These are phyloP conservation scores for Geopyxis carbonaria DNA, from an alignment of 495 filamentous ascomycete genomes.

Conservation along the genomic window DNA sequence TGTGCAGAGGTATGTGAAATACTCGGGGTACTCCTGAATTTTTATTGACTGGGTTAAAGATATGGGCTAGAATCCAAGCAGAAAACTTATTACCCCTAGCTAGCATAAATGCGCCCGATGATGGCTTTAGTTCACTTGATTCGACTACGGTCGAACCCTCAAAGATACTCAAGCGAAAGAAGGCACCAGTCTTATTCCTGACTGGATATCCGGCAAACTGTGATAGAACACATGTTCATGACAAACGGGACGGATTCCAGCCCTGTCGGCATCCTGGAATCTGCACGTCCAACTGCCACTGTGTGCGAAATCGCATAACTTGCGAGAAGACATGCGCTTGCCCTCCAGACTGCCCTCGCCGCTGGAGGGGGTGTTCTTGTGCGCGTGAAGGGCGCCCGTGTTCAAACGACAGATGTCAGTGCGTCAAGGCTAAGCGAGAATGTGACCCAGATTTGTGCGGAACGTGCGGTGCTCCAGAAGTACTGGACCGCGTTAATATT, in stretches of 20 bases:
- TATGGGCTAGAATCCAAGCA: constrained; percentile 10
- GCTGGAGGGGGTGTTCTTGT: constrained; percentile 52
- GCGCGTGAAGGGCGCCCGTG: constrained; percentile 36
- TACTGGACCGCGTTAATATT: constrained; percentile 42
- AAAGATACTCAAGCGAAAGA: constrained; percentile 19
- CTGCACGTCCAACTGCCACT: constrained; percentile 19
- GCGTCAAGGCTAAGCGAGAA: constrained; percentile 44
- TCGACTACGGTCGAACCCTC: background rate
- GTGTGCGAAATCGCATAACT: constrained; percentile 30
- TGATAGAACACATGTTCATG: constrained; percentile 20
- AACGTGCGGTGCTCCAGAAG: constrained; percentile 44
- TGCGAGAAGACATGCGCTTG: constrained; percentile 56
- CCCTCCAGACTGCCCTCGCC: constrained; percentile 38
- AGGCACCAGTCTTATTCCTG: constrained; percentile 9
- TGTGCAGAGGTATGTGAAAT: constrained; percentile 20
- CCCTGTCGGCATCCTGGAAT: constrained; percentile 21
- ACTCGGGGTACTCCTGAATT: too few species aligned
- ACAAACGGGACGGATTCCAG: constrained; percentile 19
- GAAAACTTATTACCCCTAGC: constrained; percentile 13
- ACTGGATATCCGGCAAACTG: constrained; percentile 23
- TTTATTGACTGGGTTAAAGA: constrained; percentile 7
- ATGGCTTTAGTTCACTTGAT: background rate
- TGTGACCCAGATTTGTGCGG: constrained; percentile 54
- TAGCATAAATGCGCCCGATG: too few species aligned
- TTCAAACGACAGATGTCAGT: constrained; percentile 37